Evolutionary conservation across 768 basidiomycete species (phyloP), one percentile per base, ranked within the genome.

Genomic region (Rhodosporidiobolus sp.): DNA sequence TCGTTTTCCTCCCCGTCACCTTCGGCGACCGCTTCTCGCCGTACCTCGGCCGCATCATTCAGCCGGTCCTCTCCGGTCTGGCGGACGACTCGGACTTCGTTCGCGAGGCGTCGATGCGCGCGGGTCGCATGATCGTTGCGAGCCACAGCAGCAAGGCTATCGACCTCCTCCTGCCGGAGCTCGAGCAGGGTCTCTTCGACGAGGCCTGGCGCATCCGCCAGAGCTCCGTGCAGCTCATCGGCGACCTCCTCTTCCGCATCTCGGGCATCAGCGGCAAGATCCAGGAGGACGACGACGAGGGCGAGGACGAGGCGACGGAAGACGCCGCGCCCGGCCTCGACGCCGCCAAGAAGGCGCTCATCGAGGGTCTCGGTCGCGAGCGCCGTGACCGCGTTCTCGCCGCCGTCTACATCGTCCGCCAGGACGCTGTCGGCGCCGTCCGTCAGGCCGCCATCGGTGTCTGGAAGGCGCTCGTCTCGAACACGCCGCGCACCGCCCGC

Each of bases 391-490:
- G 93, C 35, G 91, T 98, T 49, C 83, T 99, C 58, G 89, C 93
- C 12, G 90, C 90, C 3, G 82, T 99, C 64, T 99, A 94, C 81
- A 85, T 98, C 75, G 91, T 94, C 64, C 88, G 94, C 57, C 95
- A 98, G 80, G 96, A 98, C 81, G 86, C 90, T 20, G 91, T 96
- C 75, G 88, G 87, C 53, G 86, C 88, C 56, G 94, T 98, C 49
- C 88, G 95, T 52, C 91, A 92, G 79, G 88, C 92, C 4, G 91
- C 94, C 0, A 87, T 95, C 56, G 92, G 92, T 68, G 96, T 98
- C 74, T 99, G 96, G 96, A 98, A 98, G 82, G 95, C 93, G 8
- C 84, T 98, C 73, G 94, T 99, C 17, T 87, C 92, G 80, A 98
- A 95, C 77, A 95, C 93, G 0, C 94, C 92, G 10, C 85, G 89